Conservation (phyloP, 192 early-diverging fungal genomes). For the Helicostylum pulchrum region DNA sequence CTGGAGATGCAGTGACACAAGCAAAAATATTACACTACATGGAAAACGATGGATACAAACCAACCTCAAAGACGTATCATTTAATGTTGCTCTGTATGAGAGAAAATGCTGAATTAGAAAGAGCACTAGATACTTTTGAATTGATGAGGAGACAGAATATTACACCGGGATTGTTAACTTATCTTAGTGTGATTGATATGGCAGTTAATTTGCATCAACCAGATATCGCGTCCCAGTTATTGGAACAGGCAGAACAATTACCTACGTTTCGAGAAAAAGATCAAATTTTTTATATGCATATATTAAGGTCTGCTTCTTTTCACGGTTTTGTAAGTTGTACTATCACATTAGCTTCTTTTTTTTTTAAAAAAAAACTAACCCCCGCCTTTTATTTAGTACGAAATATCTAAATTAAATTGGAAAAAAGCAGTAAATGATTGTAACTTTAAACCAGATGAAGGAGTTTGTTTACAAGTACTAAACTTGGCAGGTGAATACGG, state of each 20-base stretch:
- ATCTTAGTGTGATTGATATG: slow-evolving; percentile 30
- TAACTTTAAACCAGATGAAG: slow-evolving; percentile 43
- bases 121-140: slow-evolving; percentile 43
- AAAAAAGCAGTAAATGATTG: slow-evolving; percentile 33
- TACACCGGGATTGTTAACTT: slow-evolving; percentile 26
- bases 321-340: slow-evolving; percentile 38
- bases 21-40: slow-evolving; percentile 12
- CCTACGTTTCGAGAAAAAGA: slow-evolving; percentile 20
- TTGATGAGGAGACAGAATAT: slow-evolving; percentile 38
- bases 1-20: slow-evolving; percentile 18
- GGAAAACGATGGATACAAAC: not conserved
- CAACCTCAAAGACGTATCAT: slow-evolving; percentile 29
- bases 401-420: slow-evolving; percentile 43
- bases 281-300: slow-evolving; percentile 31
- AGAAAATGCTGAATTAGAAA: slow-evolving; percentile 43
- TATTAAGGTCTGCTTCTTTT: slow-evolving; percentile 37
- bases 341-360: not conserved
- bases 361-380: not conserved
- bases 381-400: slow-evolving; percentile 27
- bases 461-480: slow-evolving; percentile 41
- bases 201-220: slow-evolving; percentile 33
- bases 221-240: slow-evolving; percentile 34
- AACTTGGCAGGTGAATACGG: slow-evolving; percentile 36
- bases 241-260: slow-evolving; percentile 38
- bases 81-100: slow-evolving; percentile 39